phyloP scores from a whole-genome alignment of 768 basidiomycete species.

The Podaxis sp. region DNA sequence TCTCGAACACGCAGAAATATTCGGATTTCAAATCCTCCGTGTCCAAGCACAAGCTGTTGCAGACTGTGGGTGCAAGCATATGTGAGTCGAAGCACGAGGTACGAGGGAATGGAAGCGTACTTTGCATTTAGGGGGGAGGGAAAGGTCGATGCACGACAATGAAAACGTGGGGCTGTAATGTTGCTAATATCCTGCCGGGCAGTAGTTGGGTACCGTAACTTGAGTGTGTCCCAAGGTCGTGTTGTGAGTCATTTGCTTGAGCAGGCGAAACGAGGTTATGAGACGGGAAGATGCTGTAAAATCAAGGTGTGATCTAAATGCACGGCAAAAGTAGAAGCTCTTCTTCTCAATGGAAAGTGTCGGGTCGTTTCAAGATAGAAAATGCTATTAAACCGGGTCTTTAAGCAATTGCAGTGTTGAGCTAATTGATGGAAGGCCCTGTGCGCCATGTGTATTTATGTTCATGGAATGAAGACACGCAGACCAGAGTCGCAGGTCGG shows the following conservation, averaged over 20 bases:
- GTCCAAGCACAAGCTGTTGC: background rate
- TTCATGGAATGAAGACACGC: background rate
- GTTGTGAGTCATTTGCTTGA: background rate
- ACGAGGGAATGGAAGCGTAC: background rate
- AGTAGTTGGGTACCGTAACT: background rate
- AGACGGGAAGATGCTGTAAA: conserved; percentile 4
- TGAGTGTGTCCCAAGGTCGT: background rate
- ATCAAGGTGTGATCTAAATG: background rate
- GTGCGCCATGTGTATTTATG: background rate
- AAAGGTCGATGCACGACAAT: conserved; percentile 1
- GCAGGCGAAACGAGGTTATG: background rate
- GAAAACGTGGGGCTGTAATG: background rate
- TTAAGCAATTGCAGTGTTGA: background rate
- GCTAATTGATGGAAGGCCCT: conserved; percentile 9
- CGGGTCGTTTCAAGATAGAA: background rate
- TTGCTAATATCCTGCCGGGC: conserved; percentile 5
- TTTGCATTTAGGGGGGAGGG: background rate
- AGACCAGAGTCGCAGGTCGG: background rate
- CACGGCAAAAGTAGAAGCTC: background rate
- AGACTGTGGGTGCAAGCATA: background rate
- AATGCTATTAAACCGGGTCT: conserved; percentile 1
- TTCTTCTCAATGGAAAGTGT: background rate
- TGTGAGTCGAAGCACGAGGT: background rate
- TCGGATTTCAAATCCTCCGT: background rate
- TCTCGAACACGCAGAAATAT: background rate